Percentiles rank a stretch among this genome's conserved stretches.
Conservation (phyloP, 164 flowering plant species). For the Pachysandra terminalis region DNA sequence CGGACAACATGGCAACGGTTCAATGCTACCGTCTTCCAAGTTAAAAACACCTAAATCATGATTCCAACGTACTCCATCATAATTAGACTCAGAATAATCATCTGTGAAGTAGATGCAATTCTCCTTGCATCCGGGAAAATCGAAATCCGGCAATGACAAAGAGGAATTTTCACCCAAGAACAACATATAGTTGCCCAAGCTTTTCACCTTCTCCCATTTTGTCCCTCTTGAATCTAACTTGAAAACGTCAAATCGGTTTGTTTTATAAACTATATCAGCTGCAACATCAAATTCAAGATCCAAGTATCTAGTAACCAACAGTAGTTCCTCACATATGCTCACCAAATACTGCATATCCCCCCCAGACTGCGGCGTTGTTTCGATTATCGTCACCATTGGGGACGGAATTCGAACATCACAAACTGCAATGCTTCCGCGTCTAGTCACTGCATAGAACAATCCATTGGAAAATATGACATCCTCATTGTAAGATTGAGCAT, state of each 20-base stretch:
- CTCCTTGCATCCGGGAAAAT: constrained; percentile 36
- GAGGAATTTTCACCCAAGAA: constrained; percentile 57
- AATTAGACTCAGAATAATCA: constrained; percentile 44
- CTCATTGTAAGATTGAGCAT: constrained; percentile 24
- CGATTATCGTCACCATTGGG: constrained; percentile 27
- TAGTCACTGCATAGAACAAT: constrained; percentile 39
- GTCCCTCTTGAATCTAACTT: constrained; percentile 26
- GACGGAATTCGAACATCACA: constrained; percentile 25
- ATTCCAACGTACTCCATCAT: constrained; percentile 31
- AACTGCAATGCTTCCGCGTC: constrained; percentile 28
- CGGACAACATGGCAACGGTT: constrained; percentile 34
- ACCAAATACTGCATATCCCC: constrained; percentile 54
- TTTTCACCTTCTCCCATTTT: constrained; percentile 31
- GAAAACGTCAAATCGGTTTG: constrained; percentile 36
- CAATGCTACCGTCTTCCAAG: constrained; percentile 34
- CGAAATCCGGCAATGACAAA: constrained; percentile 32
- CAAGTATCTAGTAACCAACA: constrained; percentile 40
- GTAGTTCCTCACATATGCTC: constrained; percentile 30
- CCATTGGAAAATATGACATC: constrained; percentile 37
- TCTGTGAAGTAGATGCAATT: constrained; percentile 51
- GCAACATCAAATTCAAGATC: constrained; percentile 25
- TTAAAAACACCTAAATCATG: constrained; percentile 46
- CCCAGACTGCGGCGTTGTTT: constrained; percentile 17
- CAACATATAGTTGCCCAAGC: constrained; percentile 36
- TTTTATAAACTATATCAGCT: constrained; percentile 24